These are phyloP conservation scores for Fusarium beomiforme DNA, from an alignment of 2,329 filamentous ascomycete genomes.

Conservation along the genomic window DNA sequence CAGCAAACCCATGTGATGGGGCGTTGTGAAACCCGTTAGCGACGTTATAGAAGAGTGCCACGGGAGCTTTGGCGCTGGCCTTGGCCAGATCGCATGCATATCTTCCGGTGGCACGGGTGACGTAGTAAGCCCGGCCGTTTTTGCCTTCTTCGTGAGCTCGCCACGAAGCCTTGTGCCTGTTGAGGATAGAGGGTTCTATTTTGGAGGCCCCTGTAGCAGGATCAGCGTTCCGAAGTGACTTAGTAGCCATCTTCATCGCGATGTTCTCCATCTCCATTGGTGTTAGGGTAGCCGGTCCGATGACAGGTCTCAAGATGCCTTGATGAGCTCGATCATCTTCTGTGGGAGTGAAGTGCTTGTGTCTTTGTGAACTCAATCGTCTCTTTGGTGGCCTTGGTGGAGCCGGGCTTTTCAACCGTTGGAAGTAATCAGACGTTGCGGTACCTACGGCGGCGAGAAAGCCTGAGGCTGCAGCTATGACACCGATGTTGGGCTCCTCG, in stretches of 20 bases:
- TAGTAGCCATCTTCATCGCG: no score
- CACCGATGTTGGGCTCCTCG: slow-evolving; percentile 71
- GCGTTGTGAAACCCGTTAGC: slow-evolving; percentile 69
- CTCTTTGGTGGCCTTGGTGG: no score
- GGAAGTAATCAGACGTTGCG: slow-evolving; percentile 23
- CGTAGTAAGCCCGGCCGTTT: slow-evolving; percentile 40
- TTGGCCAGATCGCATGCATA: slow-evolving; percentile 68
- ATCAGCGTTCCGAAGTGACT: no score
- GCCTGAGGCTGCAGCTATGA: slow-evolving; percentile 70
- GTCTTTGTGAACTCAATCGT: no score
- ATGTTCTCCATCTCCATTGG: no score
- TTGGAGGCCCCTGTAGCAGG: no score
- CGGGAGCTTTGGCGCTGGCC: slow-evolving; percentile 70
- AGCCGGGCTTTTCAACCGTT: neutral
- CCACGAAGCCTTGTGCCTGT: slow-evolving; percentile 36
- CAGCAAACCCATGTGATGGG: slow-evolving; percentile 70
- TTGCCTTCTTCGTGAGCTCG: slow-evolving; percentile 39
- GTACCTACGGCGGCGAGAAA: slow-evolving; percentile 68
- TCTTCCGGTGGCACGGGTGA: slow-evolving; percentile 57
- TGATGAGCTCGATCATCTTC: no score
- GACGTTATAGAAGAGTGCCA: slow-evolving; percentile 68
- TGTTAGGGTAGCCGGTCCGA: no score
- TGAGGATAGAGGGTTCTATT: no score
- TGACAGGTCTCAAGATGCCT: no score
- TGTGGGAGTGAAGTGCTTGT: no score